Evolutionary conservation across 2,329 filamentous ascomycete species (phyloP).

Genomic region (Ambrosiella beaveri): DNA sequence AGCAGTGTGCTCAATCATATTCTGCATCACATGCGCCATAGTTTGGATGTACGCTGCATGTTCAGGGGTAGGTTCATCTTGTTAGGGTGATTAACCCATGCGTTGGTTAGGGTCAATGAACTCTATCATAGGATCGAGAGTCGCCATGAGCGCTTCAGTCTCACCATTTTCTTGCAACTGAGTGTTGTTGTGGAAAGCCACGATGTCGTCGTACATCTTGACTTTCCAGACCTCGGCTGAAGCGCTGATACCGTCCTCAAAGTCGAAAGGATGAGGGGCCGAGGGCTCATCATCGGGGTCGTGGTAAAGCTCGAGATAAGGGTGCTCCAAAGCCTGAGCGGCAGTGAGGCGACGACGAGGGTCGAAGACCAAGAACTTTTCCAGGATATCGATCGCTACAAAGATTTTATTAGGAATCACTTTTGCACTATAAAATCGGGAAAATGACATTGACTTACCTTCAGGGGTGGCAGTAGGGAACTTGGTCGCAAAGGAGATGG

Average conservation of each 20-base stretch:
- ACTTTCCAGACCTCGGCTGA: constrained; percentile 99
- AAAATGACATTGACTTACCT: constrained; percentile 33
- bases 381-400: constrained; percentile 75
- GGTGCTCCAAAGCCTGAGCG: constrained; percentile 68
- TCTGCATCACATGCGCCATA: background rate
- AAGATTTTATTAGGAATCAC: background rate
- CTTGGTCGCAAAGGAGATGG: constrained; percentile 70
- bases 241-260: constrained; percentile 95
- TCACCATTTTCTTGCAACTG: constrained; percentile 7
- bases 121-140: constrained; percentile 7
- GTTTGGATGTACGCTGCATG: background rate
- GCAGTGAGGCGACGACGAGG: constrained; percentile 91
- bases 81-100: constrained; percentile 7
- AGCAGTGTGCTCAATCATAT: background rate
- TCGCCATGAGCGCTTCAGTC: constrained; percentile 1
- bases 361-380: constrained; percentile 96
- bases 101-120: constrained; percentile 12
- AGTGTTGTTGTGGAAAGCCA: constrained; percentile 86
- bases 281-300: constrained; percentile 92
- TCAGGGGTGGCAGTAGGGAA: constrained; percentile 87
- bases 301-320: constrained; percentile 91
- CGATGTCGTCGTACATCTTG: constrained; percentile 84
- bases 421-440: background rate
- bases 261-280: constrained; percentile 95
- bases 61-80: background rate